Evolutionary conservation across 2,329 filamentous ascomycete species (phyloP).

Genomic region (Aureobasidium sp.): DNA sequence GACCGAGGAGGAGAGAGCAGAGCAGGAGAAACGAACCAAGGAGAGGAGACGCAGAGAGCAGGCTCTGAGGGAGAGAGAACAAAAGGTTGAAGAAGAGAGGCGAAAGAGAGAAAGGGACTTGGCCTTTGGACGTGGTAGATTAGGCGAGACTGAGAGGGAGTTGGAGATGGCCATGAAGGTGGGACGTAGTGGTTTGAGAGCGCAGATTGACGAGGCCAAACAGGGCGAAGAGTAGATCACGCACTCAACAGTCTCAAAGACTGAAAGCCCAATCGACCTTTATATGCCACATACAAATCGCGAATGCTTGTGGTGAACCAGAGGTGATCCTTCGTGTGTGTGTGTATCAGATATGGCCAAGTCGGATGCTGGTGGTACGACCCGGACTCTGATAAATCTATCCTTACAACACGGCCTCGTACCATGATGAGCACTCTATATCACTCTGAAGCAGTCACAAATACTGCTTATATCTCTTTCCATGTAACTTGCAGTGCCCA

Average conservation of each 20-base stretch:
- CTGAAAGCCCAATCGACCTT: too few relatives aligned
- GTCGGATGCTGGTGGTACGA: not conserved
- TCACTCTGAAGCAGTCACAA: too few relatives aligned
- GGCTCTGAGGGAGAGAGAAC: constrained; percentile 58
- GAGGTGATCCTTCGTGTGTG: too few relatives aligned
- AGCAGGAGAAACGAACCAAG: constrained; percentile 40
- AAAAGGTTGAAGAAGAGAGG: constrained; percentile 20
- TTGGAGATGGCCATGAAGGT: constrained; percentile 62
- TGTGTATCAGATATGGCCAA: not conserved
- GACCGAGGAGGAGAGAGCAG: constrained; percentile 37
- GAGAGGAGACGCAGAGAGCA: constrained; percentile 51
- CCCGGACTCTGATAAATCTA: not conserved
- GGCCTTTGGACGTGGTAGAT: constrained; percentile 38
- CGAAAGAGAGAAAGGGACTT: constrained; percentile 19
- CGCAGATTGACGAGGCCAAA: constrained; percentile 41
- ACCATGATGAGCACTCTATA: too few relatives aligned
- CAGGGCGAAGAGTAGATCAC: not conserved
- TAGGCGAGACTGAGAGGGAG: constrained; percentile 59
- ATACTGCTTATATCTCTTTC: too few relatives aligned
- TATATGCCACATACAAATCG: not conserved
- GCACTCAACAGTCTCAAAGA: not conserved
- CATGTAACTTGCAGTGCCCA: too few relatives aligned
- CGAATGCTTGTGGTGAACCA: too few relatives aligned
- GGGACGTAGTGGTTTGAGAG: constrained; percentile 56
- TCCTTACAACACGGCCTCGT: too few relatives aligned